A percentile compares a stretch with the other conserved stretches of the same genome.
Conservation (phyloP, 2,329 filamentous ascomycete species). For the Xylaria digitata region DNA sequence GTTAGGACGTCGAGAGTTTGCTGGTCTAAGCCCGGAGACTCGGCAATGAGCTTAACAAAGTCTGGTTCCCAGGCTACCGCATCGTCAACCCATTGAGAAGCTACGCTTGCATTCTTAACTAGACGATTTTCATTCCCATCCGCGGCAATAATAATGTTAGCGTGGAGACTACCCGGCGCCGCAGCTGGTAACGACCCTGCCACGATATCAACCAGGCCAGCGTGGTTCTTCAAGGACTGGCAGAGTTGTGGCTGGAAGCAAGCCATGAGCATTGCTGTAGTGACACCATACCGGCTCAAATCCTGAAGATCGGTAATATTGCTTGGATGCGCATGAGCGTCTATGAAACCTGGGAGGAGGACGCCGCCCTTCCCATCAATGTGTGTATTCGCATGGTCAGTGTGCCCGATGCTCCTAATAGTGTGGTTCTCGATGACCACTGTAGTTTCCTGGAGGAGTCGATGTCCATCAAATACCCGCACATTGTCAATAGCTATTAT, state of each 20-base stretch:
- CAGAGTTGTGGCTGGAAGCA: conserved; percentile 29
- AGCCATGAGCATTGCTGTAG: conserved; percentile 30
- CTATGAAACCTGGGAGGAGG: conserved; percentile 31
- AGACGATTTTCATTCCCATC: conserved; percentile 33
- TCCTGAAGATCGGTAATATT: conserved; percentile 29
- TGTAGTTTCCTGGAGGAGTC: conserved; percentile 20
- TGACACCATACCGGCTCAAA: conserved; percentile 33
- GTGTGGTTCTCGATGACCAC: conserved; percentile 22
- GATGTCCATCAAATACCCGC: conserved; percentile 31
- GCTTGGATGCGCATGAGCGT: conserved; percentile 29
- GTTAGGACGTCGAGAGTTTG: conserved; percentile 28
- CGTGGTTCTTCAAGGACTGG: conserved; percentile 27
- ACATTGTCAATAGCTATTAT: conserved; percentile 27
- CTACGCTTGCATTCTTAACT: conserved; percentile 22
- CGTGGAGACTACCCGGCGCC: conserved; percentile 29
- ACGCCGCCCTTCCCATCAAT: conserved; percentile 29
- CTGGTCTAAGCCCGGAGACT: conserved; percentile 30
- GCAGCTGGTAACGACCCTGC: conserved; percentile 27
- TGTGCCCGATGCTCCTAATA: conserved; percentile 15
- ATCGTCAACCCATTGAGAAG: conserved; percentile 28
- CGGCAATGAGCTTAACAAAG: conserved; percentile 34
- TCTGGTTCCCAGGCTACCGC: conserved; percentile 28
- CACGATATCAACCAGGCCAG: conserved; percentile 28
- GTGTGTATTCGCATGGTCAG: background rate
- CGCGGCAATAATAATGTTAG: conserved; percentile 11